Conservation (phyloP, 495 filamentous ascomycete species). For the Xylaria palmicola region DNA sequence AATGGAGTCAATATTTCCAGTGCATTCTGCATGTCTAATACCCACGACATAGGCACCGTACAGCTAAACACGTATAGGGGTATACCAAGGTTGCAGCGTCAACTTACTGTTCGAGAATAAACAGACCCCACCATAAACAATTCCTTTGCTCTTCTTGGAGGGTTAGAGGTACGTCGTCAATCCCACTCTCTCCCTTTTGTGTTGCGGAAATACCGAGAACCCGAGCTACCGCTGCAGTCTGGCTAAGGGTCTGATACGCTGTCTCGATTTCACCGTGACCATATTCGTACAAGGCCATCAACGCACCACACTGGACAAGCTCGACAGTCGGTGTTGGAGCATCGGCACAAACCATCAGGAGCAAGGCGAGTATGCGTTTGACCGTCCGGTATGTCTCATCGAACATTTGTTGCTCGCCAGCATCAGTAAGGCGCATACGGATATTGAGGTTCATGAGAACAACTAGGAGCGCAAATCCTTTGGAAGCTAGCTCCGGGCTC, state of each 20-base stretch:
- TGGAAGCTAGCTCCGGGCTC: constrained; percentile 16
- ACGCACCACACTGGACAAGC: constrained; percentile 28
- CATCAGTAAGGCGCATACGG: constrained; percentile 27
- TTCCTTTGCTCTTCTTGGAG: constrained; percentile 30
- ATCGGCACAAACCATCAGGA: constrained; percentile 24
- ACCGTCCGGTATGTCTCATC: constrained; percentile 30
- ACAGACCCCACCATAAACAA: constrained; percentile 35
- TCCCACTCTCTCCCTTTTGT: constrained; percentile 12
- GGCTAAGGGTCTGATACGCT: constrained; percentile 32
- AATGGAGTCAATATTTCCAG: not conserved
- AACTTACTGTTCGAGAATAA: constrained; percentile 36
- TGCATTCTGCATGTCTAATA: not conserved
- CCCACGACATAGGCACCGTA: not conserved
- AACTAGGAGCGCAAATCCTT: constrained; percentile 28
- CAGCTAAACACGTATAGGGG: not conserved
- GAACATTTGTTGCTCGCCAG: constrained; percentile 31
- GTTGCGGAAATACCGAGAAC: constrained; percentile 22
- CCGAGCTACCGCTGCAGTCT: constrained; percentile 22
- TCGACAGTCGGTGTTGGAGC: constrained; percentile 25
- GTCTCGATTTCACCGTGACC: constrained; percentile 30
- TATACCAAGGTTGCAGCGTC: not conserved
- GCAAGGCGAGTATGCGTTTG: constrained; percentile 26
- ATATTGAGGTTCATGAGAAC: constrained; percentile 31
- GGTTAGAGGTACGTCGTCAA: constrained; percentile 17
- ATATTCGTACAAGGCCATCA: constrained; percentile 35